Base-by-base conservation (phyloP, 1,284 basidiomycete species). In the Malassezia equina region DNA sequence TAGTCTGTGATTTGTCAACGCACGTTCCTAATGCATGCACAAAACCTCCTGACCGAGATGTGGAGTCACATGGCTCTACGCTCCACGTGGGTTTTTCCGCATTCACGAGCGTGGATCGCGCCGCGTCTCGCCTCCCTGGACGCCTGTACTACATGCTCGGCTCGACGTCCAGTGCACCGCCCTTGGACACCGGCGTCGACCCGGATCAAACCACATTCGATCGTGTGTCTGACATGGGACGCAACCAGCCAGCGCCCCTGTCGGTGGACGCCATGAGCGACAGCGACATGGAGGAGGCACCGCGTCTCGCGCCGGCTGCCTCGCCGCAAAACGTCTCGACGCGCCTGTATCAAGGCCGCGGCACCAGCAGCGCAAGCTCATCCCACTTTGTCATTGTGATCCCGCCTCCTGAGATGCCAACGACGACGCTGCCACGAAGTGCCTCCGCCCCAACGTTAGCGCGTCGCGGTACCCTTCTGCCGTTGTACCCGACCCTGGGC, bases 401-500 rank as follows among this genome's bases (percentile, higher is more conserved):
- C 11, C 55, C 55, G 23, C 55, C 55, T 5, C 45, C 59, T 6
- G 58, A 63, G 29, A 39, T 60, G 24, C 59, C 59, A 5, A 47
- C 40, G 21, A 31, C 29, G 9, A 21, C 58, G 15, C 48, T 52
- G 17, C 47, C 52, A 2, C 54, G 52, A 19, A 59, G 29, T 23
- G 53, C 42, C 4, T 21, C 41, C 40, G 32, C 33, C 12, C 47
- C 46, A 3, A 31, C 44, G 23, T 48, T 63, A 13, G 34, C 55
- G 11, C 65, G 65, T 29, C 59, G 70, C 29, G 70, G 70, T 32
- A 65, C 64, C 17, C 64, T 73, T 1, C 36, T 73, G 31, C 70
- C 70, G 0, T 59, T 73, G 33, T 71, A 71, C 46, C 70, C 70
- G 0, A 70, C 70, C 0, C 61, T 73, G 12, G 66, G 66, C 19